phyloP scores from a whole-genome alignment of 2,329 filamentous ascomycete species.

The Colletotrichum musicola region DNA sequence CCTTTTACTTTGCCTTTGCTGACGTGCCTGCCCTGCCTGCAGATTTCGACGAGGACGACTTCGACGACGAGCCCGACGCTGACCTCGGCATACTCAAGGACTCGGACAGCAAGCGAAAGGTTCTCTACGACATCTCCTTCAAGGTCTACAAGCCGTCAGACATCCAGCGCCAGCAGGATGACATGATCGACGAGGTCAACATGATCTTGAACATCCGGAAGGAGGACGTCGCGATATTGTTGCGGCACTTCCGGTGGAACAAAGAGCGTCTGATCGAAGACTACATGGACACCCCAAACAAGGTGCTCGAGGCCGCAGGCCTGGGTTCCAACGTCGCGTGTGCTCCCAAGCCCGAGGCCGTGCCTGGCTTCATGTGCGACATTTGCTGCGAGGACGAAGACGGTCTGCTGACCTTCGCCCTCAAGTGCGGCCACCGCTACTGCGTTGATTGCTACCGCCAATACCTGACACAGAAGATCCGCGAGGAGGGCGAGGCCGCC shows the following conservation, averaged over 20 bases:
- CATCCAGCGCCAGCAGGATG: slow-evolving; percentile 87
- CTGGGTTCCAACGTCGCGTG: slow-evolving; percentile 74
- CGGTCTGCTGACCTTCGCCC: slow-evolving; percentile 85
- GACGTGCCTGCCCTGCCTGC: slow-evolving; percentile 10
- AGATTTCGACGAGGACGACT: slow-evolving; percentile 71
- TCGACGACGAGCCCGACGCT: slow-evolving; percentile 69
- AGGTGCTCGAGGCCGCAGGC: slow-evolving; percentile 86
- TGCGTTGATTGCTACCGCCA: slow-evolving; percentile 93
- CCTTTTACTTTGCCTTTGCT: slow-evolving; percentile 36
- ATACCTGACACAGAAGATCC: slow-evolving; percentile 93
- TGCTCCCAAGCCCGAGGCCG: slow-evolving; percentile 75
- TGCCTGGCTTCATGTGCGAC: slow-evolving; percentile 87
- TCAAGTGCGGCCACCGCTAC: slow-evolving; percentile 95
- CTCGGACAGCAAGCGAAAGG: slow-evolving; percentile 76
- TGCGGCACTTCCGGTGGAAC: slow-evolving; percentile 94
- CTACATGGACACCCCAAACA: slow-evolving; percentile 90
- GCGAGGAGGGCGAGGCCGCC: slow-evolving; percentile 93
- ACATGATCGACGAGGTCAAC: slow-evolving; percentile 89
- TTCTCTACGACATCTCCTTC: slow-evolving; percentile 86
- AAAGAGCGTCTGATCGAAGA: slow-evolving; percentile 94
- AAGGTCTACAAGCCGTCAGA: slow-evolving; percentile 84
- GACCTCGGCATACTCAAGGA: slow-evolving; percentile 71
- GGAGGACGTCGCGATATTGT: slow-evolving; percentile 89
- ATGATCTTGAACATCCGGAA: slow-evolving; percentile 90
- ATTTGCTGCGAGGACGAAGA: slow-evolving; percentile 95